These are phyloP conservation scores for Nakaseomyces uthaithaninus DNA, from an alignment of 1,139 yeast species.

Conservation along the genomic window DNA sequence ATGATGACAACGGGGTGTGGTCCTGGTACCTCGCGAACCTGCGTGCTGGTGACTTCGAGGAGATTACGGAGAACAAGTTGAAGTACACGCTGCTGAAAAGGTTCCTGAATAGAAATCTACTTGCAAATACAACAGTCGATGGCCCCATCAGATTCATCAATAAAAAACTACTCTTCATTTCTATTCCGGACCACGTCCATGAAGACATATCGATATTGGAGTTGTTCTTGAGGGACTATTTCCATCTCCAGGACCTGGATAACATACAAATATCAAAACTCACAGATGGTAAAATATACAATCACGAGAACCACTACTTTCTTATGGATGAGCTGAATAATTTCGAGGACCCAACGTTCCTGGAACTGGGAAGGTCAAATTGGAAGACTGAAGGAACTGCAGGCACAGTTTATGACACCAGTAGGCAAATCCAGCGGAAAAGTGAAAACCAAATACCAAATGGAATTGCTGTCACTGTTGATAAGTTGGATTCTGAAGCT, in stretches of 20 bases:
- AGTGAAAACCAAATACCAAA: not conserved
- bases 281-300: constrained; percentile 21
- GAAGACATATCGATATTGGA: constrained; percentile 27
- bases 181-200: constrained; percentile 30
- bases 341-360: constrained; percentile 24
- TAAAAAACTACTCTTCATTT: constrained; percentile 26
- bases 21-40: constrained; percentile 31
- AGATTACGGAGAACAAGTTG: constrained; percentile 24
- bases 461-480: not conserved
- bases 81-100: constrained; percentile 25
- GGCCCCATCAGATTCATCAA: constrained; percentile 8
- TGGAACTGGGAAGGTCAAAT: constrained; percentile 14
- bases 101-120: constrained; percentile 18
- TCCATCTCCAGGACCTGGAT: constrained; percentile 25
- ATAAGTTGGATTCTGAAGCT: not conserved
- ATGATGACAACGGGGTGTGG: constrained; percentile 32
- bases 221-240: constrained; percentile 27
- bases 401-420: constrained; percentile 3
- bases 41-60: constrained; percentile 31
- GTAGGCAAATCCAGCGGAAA: not conserved
- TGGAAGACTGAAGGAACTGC: constrained; percentile 7
- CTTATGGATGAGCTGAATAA: constrained; percentile 26
- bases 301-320: constrained; percentile 31
- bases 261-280: constrained; percentile 28
- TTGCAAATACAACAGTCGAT: constrained; percentile 6